Evolutionary conservation across 2,329 filamentous ascomycete genomes (phyloP), one percentile per base, ranked within the genome.

Genomic region (Alternaria sp.): DNA sequence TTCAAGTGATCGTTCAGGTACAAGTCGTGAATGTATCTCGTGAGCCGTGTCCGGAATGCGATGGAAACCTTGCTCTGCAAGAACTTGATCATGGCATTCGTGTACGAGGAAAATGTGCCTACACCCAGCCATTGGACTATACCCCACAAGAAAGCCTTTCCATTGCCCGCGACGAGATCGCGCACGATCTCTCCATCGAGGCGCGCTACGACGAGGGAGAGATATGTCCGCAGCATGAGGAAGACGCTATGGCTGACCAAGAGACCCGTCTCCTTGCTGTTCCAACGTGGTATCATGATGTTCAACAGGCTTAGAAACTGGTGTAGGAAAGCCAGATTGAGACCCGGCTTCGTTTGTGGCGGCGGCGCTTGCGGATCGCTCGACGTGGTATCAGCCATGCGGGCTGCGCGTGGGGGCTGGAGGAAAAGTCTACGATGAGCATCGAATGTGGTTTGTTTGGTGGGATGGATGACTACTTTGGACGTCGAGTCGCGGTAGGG

Each of bases 41-140:
- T 99, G 14, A 99, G 85, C 11, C 95, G 88, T 5, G 95, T 99
- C 42, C 95, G 89, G 85, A 99, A 99, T 34, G 96, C 94, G 67
- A 99, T 99, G 7, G 94, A 97, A 54, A 99, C 93, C 82, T 99
- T 99, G 51, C 92, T 94, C 80, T 99, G 94, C 64, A 99, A 86
- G 80, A 92, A 99, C 79, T 98, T 98, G 84, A 99, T 99, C 91
- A 96, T 97, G 55, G 94, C 93, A 78, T 99, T 99, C 51, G 94
- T 97, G 75, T 99, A 99, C 0, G 94, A 96, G 8, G 94, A 94
- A 65, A 98, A 89, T 3, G 91, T 92, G 42, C 95, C 95, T 36
- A 99, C 89, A 3, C 94, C 93, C 66, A 94, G 93, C 95, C 95
- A 99, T 84, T 98, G 97, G 49, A 90, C 78, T 47, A 99, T 90